phyloP scores from a whole-genome alignment of 768 basidiomycete species.

The Leccinum boreale region DNA sequence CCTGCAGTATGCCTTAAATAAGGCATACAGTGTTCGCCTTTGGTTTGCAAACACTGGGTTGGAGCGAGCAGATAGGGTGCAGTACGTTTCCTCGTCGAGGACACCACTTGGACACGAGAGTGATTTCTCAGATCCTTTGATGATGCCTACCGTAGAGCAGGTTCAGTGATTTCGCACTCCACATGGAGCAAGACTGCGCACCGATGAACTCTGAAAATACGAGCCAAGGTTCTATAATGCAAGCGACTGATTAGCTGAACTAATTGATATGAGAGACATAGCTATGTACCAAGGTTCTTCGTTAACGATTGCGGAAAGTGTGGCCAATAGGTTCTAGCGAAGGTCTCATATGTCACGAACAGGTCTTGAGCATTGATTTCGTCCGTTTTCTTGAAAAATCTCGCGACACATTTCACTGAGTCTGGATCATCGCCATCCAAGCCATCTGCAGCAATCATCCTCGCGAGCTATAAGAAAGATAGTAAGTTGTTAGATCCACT shows the following conservation, averaged over 20 bases:
- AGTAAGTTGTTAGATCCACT: background rate
- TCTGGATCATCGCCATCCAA: slow-evolving; percentile 4
- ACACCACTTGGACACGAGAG: slow-evolving; percentile 33
- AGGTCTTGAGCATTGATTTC: slow-evolving; percentile 19
- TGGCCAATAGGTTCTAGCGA: slow-evolving; percentile 54
- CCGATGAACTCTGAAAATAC: slow-evolving; percentile 69
- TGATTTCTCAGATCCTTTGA: slow-evolving; percentile 65
- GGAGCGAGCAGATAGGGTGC: slow-evolving; percentile 45
- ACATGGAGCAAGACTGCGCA: slow-evolving; percentile 19
- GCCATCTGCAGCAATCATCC: slow-evolving; percentile 27
- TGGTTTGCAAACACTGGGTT: slow-evolving; percentile 54
- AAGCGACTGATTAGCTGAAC: background rate
- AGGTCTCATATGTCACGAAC: slow-evolving; percentile 45
- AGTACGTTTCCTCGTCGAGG: slow-evolving; percentile 45
- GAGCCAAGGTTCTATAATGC: slow-evolving; percentile 44
- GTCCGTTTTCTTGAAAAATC: slow-evolving; percentile 12
- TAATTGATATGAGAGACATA: background rate
- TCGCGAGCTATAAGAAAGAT: slow-evolving; percentile 14
- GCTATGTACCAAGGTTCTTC: slow-evolving; percentile 31
- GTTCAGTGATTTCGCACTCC: background rate
- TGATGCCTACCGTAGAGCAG: slow-evolving; percentile 40
- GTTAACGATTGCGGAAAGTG: slow-evolving; percentile 50
- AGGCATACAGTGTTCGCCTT: slow-evolving; percentile 45
- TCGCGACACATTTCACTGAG: background rate
- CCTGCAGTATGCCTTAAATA: slow-evolving; percentile 52